Percentiles rank a stretch among this genome's conserved stretches.
These are phyloP conservation scores for Macadamia integrifolia DNA, from an alignment of 164 flowering plant genomes.

Conservation along the genomic window DNA sequence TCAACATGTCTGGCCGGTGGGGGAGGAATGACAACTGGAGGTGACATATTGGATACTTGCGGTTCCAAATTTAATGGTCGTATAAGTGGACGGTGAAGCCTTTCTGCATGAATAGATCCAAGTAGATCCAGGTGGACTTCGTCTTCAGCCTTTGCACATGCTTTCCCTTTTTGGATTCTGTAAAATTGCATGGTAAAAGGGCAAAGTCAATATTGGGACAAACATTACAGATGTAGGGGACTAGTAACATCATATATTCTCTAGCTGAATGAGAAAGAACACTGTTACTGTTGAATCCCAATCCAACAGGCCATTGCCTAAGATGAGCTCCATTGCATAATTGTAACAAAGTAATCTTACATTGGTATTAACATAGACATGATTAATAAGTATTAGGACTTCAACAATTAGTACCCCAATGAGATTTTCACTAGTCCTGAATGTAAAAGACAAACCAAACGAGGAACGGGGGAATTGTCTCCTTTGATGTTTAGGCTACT, in stretches of 20 bases:
- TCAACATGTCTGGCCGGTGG: slow-evolving; percentile 87
- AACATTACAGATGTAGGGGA: not conserved
- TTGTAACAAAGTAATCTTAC: too few relatives aligned
- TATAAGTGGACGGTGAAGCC: slow-evolving; percentile 67
- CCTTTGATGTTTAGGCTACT: too few relatives aligned
- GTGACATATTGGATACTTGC: slow-evolving; percentile 16
- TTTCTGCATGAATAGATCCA: slow-evolving; percentile 44
- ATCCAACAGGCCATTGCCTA: too few relatives aligned
- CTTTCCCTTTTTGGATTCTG: slow-evolving; percentile 92
- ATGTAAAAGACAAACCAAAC: too few relatives aligned
- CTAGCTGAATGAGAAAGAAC: not conserved
- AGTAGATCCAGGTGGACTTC: slow-evolving; percentile 40
- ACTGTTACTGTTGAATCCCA: too few relatives aligned
- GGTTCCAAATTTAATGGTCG: slow-evolving; percentile 51
- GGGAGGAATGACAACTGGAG: slow-evolving; percentile 68
- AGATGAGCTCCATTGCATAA: too few relatives aligned
- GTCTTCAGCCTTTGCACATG: slow-evolving; percentile 56
- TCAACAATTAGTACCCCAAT: too few relatives aligned
- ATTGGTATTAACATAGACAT: too few relatives aligned
- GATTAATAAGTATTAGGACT: too few relatives aligned
- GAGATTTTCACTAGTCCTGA: too few relatives aligned
- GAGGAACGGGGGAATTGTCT: too few relatives aligned
- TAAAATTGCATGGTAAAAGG: not conserved
- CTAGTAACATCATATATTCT: not conserved
- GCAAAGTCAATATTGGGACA: not conserved